Conservation (phyloP, 148 eudicot genomes). For the Vaccinium macrocarpon region DNA sequence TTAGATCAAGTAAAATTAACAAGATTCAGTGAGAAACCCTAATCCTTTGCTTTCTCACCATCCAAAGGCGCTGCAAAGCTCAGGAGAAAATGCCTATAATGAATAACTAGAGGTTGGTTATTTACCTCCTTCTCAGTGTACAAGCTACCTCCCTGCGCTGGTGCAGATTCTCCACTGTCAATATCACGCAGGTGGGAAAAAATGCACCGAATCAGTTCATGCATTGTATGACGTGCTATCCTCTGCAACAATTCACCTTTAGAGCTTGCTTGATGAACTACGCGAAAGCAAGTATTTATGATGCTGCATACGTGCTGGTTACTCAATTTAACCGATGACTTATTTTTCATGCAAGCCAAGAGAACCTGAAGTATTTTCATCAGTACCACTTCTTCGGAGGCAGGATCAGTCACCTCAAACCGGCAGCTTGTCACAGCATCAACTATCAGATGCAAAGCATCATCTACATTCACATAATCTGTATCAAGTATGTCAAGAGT, state of each 20-base stretch:
- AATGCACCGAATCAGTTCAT: conserved; percentile 80
- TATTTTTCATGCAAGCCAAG: conserved; percentile 86
- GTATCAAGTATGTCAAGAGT: conserved; percentile 74
- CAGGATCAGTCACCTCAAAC: conserved; percentile 95
- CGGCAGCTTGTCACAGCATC: conserved; percentile 91
- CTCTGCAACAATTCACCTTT: conserved; percentile 92
- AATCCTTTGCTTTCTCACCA: neutral
- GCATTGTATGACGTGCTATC: conserved; percentile 87
- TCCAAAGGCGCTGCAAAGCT: neutral
- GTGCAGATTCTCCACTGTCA: conserved; percentile 31
- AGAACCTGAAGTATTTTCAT: conserved; percentile 93
- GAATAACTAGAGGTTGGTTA: neutral
- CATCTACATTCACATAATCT: conserved; percentile 57
- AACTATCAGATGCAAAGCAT: conserved; percentile 83
- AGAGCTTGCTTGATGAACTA: conserved; percentile 87
- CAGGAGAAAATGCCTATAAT: neutral
- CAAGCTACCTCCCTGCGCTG: conserved; percentile 33
- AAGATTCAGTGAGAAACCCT: neutral
- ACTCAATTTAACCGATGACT: conserved; percentile 70
- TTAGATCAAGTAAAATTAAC: neutral
- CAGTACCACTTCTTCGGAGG: conserved; percentile 90
- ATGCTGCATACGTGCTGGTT: conserved; percentile 95
- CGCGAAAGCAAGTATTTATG: conserved; percentile 81
- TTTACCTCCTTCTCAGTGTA: conserved; percentile 44
- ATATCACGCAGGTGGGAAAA: conserved; percentile 65